Base-by-base conservation (phyloP, 192 early-diverging fungal species). In the Rhizophagus sp. region DNA sequence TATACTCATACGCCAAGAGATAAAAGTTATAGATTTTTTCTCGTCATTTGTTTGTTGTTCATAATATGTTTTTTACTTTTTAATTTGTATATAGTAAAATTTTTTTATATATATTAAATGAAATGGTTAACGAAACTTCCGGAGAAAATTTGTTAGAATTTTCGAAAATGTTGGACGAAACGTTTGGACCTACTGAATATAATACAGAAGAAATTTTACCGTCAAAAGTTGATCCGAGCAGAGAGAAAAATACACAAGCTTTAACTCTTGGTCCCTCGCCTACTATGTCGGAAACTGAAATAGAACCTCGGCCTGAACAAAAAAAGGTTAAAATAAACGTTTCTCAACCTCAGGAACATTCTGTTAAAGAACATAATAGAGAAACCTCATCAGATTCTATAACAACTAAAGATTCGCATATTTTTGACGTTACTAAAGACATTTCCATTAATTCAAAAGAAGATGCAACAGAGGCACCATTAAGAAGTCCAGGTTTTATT, bases 121-220 rank as follows among this genome's bases (percentile, higher is more conserved):
- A 24, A 62, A 75, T 75, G 74, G 74, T 75, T 12, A 75, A 34
- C 22, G 74, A 75, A 61, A 47, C 13, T 39, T 47, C 74, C 17
- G 76, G 22, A 30, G 76, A 78, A 62, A 75, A 22, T 50, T 67
- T 78, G 13, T 41, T 78, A 47, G 76, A 78, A 49, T 78, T 67
- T 66, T 49, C 76, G 7, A 78, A 63, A 78, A 49, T 47, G n/a
- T 49, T 78, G 24, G 76, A 78, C 4, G 76, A 62, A 27, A 62
- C 47, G 1, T 78, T 78, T 67, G 76, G 76, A 50, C 4, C 41
- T 27, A n/a, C 10, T 24, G 19, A 30, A 24, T 36, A n/a, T n/a
- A 61, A 24, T 61, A 8, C 11, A 2, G 13, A 15, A 10, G n/a
- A 25, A 41, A 15, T 12, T 15, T 24, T 19, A 47, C 15, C 1